Percentiles rank a stretch among this genome's conserved stretches.
These are phyloP conservation scores for Aspergillus chevalieri DNA, from an alignment of 2,329 filamentous ascomycete species.

Conservation along the genomic window DNA sequence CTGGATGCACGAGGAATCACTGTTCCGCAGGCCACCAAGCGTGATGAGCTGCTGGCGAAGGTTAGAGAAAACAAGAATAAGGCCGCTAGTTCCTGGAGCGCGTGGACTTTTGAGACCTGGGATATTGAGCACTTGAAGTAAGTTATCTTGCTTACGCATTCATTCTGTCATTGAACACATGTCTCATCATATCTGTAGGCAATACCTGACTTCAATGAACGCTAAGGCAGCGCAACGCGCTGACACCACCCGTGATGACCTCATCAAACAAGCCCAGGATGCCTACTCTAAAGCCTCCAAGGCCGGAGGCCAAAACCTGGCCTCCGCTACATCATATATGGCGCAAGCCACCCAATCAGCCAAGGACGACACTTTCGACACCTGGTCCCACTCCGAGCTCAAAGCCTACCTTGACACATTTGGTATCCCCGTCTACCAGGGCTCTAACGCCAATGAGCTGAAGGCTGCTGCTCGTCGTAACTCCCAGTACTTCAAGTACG, in stretches of 20 bases:
- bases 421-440: conserved; percentile 63
- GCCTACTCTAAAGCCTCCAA: conserved; percentile 44
- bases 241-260: conserved; percentile 64
- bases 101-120: conserved; percentile 76
- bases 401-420: conserved; percentile 77
- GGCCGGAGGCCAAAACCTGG: conserved; percentile 42
- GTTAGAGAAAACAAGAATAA: conserved; percentile 70
- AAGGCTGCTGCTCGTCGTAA: conserved; percentile 66
- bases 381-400: conserved; percentile 65
- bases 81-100: conserved; percentile 59
- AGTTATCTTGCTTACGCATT: conserved; percentile 36
- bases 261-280: conserved; percentile 53
- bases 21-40: conserved; percentile 64
- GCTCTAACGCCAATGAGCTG: conserved; percentile 62
- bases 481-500: conserved; percentile 70
- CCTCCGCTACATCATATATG: conserved; percentile 66
- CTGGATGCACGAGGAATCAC: conserved; percentile 71
- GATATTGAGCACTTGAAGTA: conserved; percentile 64
- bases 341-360: conserved; percentile 58
- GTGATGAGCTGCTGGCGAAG: conserved; percentile 65
- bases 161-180: conserved; percentile 23
- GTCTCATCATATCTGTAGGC: conserved; percentile 30
- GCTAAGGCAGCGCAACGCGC: conserved; percentile 56
- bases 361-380: conserved; percentile 63
- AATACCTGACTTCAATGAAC: conserved; percentile 45